These are phyloP conservation scores for Lasiodiplodia theobromae DNA, from an alignment of 2,329 filamentous ascomycete species.

Conservation along the genomic window DNA sequence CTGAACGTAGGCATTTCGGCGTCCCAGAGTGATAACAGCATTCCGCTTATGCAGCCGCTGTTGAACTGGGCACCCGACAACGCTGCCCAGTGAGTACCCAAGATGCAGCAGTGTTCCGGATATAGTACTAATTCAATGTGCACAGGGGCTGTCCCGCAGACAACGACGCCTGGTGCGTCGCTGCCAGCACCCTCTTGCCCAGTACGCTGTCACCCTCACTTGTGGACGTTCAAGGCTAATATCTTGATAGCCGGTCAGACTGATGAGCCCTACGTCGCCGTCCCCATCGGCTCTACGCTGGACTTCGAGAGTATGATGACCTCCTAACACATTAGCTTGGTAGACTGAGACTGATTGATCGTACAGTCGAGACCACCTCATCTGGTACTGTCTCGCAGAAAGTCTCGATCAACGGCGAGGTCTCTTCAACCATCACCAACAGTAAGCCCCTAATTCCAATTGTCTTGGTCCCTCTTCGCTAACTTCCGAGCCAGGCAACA, in stretches of 20 bases:
- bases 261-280: background rate
- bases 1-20: background rate
- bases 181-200: slow-evolving; percentile 21
- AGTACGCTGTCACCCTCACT: background rate
- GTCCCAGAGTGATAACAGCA: background rate
- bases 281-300: background rate
- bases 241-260: background rate
- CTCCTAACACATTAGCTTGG: background rate
- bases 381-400: background rate
- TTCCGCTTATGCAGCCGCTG: background rate
- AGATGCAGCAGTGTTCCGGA: background rate
- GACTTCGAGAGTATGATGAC: slow-evolving; percentile 15
- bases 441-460: background rate
- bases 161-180: slow-evolving; percentile 23
- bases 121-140: background rate
- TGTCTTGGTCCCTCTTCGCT: no score
- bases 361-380: background rate
- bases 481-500: background rate
- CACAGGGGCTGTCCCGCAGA: background rate
- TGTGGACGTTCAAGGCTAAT: background rate
- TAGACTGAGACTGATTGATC: background rate
- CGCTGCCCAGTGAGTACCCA: background rate
- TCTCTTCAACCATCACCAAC: background rate
- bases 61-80: slow-evolving; percentile 18
- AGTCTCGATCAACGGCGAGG: background rate